Evolutionary conservation across 2,329 filamentous ascomycete species (phyloP), one percentile per base, ranked within the genome.

Genomic region (Sclerotinia spermophila): DNA sequence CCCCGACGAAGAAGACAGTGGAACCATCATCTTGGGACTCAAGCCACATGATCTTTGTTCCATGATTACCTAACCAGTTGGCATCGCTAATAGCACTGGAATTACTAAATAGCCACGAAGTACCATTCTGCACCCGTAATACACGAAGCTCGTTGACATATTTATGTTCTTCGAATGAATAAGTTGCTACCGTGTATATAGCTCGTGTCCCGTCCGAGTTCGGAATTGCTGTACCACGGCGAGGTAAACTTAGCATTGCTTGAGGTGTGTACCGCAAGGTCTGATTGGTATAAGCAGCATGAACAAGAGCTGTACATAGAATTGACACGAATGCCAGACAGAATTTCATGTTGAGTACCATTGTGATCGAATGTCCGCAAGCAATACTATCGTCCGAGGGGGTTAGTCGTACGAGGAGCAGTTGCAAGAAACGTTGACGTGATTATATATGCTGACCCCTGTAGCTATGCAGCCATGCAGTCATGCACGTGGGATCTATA

Each of bases 141-240:
- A 94, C 81, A n/a, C 67, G 67, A 55, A 68, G 58, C 38, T 61
- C 89, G 74, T 84, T 85, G 7, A 84, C 86, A 77, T 89, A 90
- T 66, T 84, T 83, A 78, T 96, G 92, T 0, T 87, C 72, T 1
- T 90, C 84, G 79, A 97, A 96, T 13, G 88, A 94, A 79, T 96
- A 96, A 2, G 89, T 87, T 0, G 90, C 91, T 24, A 88, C 86
- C 58, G 87, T 88, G 77, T 90, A 93, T 27, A 93, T 80, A 61
- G 90, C 83, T 72, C 86, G 83, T 67, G 86, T 87, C 53, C 90
- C 90, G 64, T 86, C 84, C n/a, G 84, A 79, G 78, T 93, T 94
- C 24, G 92, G 91, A 0, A 89, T 79, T 55, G 88, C 92, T 15
- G 87, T 79, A 10, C 89, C 90, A 67, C 92, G 88, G 71, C 92